phyloP scores from a whole-genome alignment of 192 early-diverging fungal genomes.

The Rhizoclosmatium globosum region DNA sequence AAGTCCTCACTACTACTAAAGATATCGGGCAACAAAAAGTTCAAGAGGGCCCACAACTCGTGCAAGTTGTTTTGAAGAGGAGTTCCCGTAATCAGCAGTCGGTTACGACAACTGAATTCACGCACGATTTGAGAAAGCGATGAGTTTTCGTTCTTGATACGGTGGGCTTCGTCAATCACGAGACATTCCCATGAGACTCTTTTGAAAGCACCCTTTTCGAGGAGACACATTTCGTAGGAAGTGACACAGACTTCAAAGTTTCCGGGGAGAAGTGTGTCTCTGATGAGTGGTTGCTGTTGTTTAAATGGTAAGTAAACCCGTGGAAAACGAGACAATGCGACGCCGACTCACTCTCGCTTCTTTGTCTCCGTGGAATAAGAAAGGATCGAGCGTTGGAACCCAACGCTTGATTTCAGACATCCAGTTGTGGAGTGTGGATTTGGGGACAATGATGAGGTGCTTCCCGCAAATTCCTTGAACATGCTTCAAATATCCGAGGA shows the following conservation, averaged over 20 bases:
- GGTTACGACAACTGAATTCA: constrained; percentile 83
- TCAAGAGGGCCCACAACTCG: constrained; percentile 98
- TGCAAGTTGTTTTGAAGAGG: constrained; percentile 98
- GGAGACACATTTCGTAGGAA: constrained; percentile 94
- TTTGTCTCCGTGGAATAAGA: constrained; percentile 93
- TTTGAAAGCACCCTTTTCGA: constrained; percentile 85
- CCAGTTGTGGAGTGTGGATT: constrained; percentile 98
- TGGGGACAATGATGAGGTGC: constrained; percentile 96
- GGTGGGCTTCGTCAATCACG: constrained; percentile 83
- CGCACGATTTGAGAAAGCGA: constrained; percentile 94
- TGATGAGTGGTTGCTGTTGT: constrained; percentile 26
- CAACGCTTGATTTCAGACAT: constrained; percentile 88
- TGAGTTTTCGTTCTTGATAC: constrained; percentile 94
- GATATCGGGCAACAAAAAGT: constrained; percentile 97
- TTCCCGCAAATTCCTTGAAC: constrained; percentile 79
- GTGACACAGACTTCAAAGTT: constrained; percentile 95
- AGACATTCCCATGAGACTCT: constrained; percentile 83
- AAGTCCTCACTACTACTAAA: constrained; percentile 95
- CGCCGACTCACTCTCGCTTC: constrained; percentile 68
- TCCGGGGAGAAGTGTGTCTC: constrained; percentile 41
- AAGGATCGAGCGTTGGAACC: constrained; percentile 87
- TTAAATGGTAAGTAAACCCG: background rate
- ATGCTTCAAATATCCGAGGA: constrained; percentile 94
- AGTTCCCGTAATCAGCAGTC: constrained; percentile 93
- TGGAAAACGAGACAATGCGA: constrained; percentile 4